These are phyloP conservation scores for Hymenoscyphus albidus DNA, from an alignment of 2,329 filamentous ascomycete species.

Conservation along the genomic window DNA sequence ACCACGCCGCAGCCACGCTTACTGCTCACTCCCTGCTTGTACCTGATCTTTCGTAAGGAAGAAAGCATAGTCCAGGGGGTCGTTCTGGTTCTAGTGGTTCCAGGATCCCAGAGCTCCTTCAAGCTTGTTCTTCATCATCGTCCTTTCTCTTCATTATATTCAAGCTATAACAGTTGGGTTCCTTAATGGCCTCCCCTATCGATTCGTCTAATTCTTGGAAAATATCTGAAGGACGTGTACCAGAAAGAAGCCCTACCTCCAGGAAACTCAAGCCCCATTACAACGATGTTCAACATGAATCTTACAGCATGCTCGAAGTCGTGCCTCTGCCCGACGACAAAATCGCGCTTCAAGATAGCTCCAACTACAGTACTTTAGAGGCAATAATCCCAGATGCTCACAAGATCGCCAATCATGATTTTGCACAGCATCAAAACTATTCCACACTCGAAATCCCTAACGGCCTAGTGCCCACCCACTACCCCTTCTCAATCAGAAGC, in stretches of 20 bases:
- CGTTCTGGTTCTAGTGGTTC: neutral
- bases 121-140: neutral
- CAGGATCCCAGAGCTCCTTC: neutral
- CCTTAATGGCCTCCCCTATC: neutral
- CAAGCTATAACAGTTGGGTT: neutral
- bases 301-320: constrained; percentile 10
- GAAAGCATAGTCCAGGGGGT: neutral
- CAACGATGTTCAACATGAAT: neutral
- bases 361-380: constrained; percentile 10
- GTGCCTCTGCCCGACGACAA: constrained; percentile 7
- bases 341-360: constrained; percentile 6
- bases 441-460: constrained; percentile 6
- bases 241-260: neutral
- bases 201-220: neutral
- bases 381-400: constrained; percentile 1
- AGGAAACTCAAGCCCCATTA: neutral
- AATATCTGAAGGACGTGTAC: neutral
- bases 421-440: neutral
- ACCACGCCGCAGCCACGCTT: constrained; percentile 4
- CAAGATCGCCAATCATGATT: neutral
- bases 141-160: neutral
- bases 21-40: neutral
- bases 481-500: neutral
- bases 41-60: constrained; percentile 4
- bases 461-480: neutral